Conservation (phyloP, 2,329 filamentous ascomycete genomes). For the Aspergillus vadensis region DNA sequence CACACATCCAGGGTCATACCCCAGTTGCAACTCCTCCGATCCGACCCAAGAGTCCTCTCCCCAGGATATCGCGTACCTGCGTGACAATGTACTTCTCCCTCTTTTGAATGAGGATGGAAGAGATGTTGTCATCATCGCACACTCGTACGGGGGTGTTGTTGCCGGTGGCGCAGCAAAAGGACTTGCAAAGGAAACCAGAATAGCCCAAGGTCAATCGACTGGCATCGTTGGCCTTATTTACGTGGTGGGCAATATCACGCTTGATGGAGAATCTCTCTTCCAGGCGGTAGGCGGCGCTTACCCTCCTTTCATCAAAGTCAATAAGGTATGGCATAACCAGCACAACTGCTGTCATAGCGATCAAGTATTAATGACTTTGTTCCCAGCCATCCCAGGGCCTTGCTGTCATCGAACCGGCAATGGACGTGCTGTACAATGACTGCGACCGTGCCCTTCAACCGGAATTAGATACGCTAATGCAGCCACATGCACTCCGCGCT, state of each 20-base stretch:
- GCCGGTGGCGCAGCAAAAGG: slow-evolving; percentile 8
- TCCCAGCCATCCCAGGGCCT: slow-evolving; percentile 8
- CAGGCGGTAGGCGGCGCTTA: slow-evolving; percentile 11
- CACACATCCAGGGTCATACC: slow-evolving; percentile 9
- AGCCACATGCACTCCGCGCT: slow-evolving; percentile 10
- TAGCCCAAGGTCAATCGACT: slow-evolving; percentile 1
- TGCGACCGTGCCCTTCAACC: slow-evolving; percentile 6
- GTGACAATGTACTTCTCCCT: slow-evolving; percentile 9
- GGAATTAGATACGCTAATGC: slow-evolving; percentile 6
- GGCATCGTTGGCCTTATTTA: slow-evolving; percentile 9
- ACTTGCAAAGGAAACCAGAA: slow-evolving; percentile 5
- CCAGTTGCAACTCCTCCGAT: slow-evolving; percentile 12
- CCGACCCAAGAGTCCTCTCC: slow-evolving; percentile 2
- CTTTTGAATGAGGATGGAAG: slow-evolving; percentile 4
- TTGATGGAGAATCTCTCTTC: slow-evolving; percentile 7
- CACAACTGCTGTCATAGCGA: neutral
- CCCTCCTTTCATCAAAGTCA: slow-evolving; percentile 11
- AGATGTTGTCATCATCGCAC: slow-evolving; percentile 12
- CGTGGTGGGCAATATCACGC: slow-evolving; percentile 10
- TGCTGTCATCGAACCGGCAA: slow-evolving; percentile 7
- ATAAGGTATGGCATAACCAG: slow-evolving; percentile 2
- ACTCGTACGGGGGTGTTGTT: slow-evolving; percentile 12
- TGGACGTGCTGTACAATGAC: slow-evolving; percentile 12
- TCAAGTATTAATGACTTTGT: neutral
- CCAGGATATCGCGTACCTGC: slow-evolving; percentile 9